A percentile compares a stretch with the other conserved stretches of the same genome.
These are phyloP conservation scores for Rickenella mellea DNA, from an alignment of 768 basidiomycete species.

Conservation along the genomic window DNA sequence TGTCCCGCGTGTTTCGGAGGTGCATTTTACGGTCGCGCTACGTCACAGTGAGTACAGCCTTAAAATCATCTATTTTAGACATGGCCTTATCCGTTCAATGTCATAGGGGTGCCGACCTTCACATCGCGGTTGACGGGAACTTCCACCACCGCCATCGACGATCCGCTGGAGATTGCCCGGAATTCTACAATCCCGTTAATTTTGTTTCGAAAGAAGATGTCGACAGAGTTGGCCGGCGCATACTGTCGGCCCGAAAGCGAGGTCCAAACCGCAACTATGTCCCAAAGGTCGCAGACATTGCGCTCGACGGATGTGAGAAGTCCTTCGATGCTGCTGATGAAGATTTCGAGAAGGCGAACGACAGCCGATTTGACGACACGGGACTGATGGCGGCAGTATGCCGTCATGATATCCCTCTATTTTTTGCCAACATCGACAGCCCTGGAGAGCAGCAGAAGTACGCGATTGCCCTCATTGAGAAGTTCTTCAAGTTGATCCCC, in stretches of 20 bases:
- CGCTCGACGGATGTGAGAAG: constrained; percentile 25
- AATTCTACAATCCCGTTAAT: constrained; percentile 21
- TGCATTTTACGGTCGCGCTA: constrained; percentile 12
- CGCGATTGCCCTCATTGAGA: constrained; percentile 22
- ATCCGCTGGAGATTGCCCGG: constrained; percentile 20
- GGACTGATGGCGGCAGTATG: constrained; percentile 31
- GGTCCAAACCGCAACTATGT: background rate
- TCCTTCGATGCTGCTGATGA: constrained; percentile 23
- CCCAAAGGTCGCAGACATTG: constrained; percentile 20
- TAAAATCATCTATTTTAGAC: too few relatives aligned
- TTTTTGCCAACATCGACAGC: constrained; percentile 29
- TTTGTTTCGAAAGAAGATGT: constrained; percentile 26
- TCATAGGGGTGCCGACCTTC: constrained; percentile 25
- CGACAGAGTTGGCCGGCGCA: constrained; percentile 19
- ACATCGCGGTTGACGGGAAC: constrained; percentile 27
- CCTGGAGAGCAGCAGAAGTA: constrained; percentile 30
- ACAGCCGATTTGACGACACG: constrained; percentile 21
- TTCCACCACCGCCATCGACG: constrained; percentile 27
- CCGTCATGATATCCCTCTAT: constrained; percentile 25
- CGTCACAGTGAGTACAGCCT: constrained; percentile 7
- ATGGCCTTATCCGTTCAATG: constrained; percentile 1
- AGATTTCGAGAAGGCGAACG: constrained; percentile 17
- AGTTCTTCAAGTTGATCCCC: constrained; percentile 21
- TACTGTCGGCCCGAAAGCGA: constrained; percentile 15
- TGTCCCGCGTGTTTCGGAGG: constrained; percentile 27